Evolutionary conservation across 306 rosid species (phyloP).

Genomic region (Spatholobus suberectus): DNA sequence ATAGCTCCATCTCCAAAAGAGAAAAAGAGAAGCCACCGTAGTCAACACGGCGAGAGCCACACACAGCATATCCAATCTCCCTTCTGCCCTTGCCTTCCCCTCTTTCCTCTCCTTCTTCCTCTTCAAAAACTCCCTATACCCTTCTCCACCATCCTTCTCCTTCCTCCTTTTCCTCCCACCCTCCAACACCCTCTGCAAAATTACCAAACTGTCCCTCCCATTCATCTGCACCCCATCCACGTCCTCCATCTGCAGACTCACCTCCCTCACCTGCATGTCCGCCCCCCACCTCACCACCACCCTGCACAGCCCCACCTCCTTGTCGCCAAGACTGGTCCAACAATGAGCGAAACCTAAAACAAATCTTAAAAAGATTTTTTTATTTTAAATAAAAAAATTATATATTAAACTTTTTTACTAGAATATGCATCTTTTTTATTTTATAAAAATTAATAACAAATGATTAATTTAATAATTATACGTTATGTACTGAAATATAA

Average conservation of each 20-base stretch:
- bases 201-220: conserved; percentile 76
- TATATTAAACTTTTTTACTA: too few relatives aligned
- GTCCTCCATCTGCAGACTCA: conserved; percentile 70
- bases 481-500: too few relatives aligned
- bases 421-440: too few relatives aligned
- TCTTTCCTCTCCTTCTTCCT: conserved; percentile 59
- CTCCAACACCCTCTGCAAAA: conserved; percentile 56
- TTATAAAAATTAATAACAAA: too few relatives aligned
- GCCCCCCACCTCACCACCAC: conserved; percentile 55
- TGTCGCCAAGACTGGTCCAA: too few relatives aligned
- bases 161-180: conserved; percentile 38
- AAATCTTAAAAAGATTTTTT: too few relatives aligned
- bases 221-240: conserved; percentile 69
- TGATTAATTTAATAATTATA: too few relatives aligned
- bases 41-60: conserved; percentile 49
- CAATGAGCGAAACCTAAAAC: too few relatives aligned
- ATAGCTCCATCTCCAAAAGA: conserved; percentile 31
- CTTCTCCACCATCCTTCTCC: conserved; percentile 31
- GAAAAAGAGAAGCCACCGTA: conserved; percentile 22
- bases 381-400: too few relatives aligned
- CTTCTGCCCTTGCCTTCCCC: conserved; percentile 57
- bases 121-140: conserved; percentile 40
- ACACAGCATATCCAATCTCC: conserved; percentile 61
- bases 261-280: conserved; percentile 66
- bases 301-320: conserved; percentile 59